These are phyloP conservation scores for Paraphoma sp. DNA, from an alignment of 2,329 filamentous ascomycete genomes.

Conservation along the genomic window DNA sequence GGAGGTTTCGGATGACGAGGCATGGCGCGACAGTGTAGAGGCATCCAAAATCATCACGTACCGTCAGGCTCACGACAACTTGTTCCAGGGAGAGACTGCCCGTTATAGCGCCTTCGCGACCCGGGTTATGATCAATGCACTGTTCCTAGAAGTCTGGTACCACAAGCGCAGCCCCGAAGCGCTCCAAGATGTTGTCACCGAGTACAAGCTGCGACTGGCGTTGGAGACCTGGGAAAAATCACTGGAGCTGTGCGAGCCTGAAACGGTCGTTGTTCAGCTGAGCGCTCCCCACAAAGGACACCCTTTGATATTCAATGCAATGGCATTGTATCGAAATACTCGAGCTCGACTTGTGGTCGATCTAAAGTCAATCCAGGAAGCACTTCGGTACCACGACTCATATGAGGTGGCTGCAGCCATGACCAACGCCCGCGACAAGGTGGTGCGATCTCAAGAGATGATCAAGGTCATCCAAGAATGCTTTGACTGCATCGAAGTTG, in stretches of 20 bases:
- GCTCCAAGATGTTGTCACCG: constrained; percentile 93
- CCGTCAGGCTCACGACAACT: constrained; percentile 89
- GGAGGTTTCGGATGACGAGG: constrained; percentile 75
- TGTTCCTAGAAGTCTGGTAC: constrained; percentile 98
- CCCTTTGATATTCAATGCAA: constrained; percentile 96
- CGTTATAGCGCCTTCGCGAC: constrained; percentile 97
- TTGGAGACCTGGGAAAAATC: constrained; percentile 99
- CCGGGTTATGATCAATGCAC: constrained; percentile 96
- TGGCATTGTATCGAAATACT: constrained; percentile 95
- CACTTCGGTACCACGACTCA: constrained; percentile 93
- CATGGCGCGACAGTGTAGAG: constrained; percentile 82
- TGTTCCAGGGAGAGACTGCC: constrained; percentile 90
- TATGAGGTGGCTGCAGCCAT: constrained; percentile 97
- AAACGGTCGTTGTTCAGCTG: constrained; percentile 84
- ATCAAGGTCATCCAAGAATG: constrained; percentile 98
- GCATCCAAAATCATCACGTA: constrained; percentile 81
- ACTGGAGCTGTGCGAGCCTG: constrained; percentile 89
- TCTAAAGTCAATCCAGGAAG: constrained; percentile 93
- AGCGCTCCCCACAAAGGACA: constrained; percentile 96
- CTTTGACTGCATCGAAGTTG: constrained; percentile 97
- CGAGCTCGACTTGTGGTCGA: constrained; percentile 92
- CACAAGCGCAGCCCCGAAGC: constrained; percentile 98
- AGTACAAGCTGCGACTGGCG: constrained; percentile 95
- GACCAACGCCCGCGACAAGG: constrained; percentile 90
- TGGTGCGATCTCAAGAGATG: constrained; percentile 96